Evolutionary conservation across 1,284 basidiomycete genomes (phyloP).

Genomic region (Fomitopsis betulina): DNA sequence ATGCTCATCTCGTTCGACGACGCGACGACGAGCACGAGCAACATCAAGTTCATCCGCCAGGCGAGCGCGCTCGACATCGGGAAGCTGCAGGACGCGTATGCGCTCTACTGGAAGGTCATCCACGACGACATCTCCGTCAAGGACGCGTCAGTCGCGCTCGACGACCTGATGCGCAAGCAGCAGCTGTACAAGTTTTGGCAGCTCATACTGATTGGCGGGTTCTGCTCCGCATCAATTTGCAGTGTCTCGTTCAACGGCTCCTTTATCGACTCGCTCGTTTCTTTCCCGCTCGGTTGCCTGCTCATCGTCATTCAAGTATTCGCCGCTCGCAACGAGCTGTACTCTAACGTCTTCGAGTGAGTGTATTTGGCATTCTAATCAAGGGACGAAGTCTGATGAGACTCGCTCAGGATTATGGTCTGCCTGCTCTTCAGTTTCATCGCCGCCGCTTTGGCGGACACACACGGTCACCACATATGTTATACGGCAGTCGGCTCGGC

Average conservation of each 20-base stretch:
- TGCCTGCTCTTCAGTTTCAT: constrained; percentile 80
- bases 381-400: background rate
- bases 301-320: constrained; percentile 76
- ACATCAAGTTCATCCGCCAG: constrained; percentile 84
- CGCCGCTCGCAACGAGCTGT: constrained; percentile 76
- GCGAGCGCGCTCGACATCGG: constrained; percentile 70
- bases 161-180: constrained; percentile 69
- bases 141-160: constrained; percentile 71
- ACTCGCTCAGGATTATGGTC: constrained; percentile 67
- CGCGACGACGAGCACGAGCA: constrained; percentile 77
- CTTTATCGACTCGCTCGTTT: constrained; percentile 76
- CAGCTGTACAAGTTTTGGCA: constrained; percentile 64
- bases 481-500: constrained; percentile 84
- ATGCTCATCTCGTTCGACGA: constrained; percentile 86
- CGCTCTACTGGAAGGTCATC: constrained; percentile 85
- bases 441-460: constrained; percentile 72
- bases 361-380: constrained; percentile 22
- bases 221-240: constrained; percentile 81
- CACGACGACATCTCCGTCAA: constrained; percentile 84
- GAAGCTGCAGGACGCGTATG: constrained; percentile 75
- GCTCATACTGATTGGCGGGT: constrained; percentile 73
- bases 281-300: constrained; percentile 78
- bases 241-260: constrained; percentile 69
- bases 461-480: constrained; percentile 57
- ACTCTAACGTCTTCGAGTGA: constrained; percentile 83